Evolutionary conservation across 129 eudicot species (phyloP).

Genomic region (Helianthus annuus): HanXRQr2.0-SUNRISE NC_035443.2:71257985-71258484

Average conservation of each 20-base stretch:
- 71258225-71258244: conserved; percentile 71
- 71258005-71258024: conserved; percentile 37
- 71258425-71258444: no score
- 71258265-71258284: conserved; percentile 45
- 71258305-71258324: conserved; percentile 52
- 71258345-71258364: background rate
- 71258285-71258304: conserved; percentile 58
- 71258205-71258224: conserved; percentile 83
- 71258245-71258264: conserved; percentile 47
- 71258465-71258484: no score
- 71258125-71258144: conserved; percentile 63
- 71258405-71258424: no score
- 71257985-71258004: conserved; percentile 55
- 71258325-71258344: conserved; percentile 16
- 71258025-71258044: no score
- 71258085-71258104: no score
- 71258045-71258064: no score
- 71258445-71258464: no score
- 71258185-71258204: conserved; percentile 67
- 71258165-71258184: conserved; percentile 61
- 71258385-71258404: no score
- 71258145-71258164: conserved; percentile 58
- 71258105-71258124: conserved; percentile 69
- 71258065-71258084: no score
- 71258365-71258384: no score